Conservation (phyloP, 108 stramenopile genomes). For the Thalassiosira profunda region DNA sequence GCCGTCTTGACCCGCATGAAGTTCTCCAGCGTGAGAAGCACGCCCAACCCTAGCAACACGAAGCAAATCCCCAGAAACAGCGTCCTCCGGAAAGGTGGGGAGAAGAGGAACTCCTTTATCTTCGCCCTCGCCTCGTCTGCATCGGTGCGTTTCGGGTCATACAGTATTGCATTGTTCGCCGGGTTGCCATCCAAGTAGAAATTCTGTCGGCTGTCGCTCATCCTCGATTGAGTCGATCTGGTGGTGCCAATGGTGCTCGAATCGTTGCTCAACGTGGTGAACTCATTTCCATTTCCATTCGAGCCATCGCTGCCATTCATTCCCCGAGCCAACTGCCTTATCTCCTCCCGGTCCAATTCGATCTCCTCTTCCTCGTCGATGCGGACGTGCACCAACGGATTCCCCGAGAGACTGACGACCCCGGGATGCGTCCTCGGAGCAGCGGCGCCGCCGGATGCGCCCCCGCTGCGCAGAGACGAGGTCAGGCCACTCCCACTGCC, state of each 20-base stretch:
- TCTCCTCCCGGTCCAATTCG: slow-evolving; percentile 23
- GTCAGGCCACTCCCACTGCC: too few species aligned
- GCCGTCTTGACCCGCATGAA: background rate
- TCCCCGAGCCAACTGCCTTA: slow-evolving; percentile 2
- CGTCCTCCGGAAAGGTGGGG: background rate
- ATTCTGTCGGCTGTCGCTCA: background rate
- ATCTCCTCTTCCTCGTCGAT: slow-evolving; percentile 12
- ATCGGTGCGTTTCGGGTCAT: too few species aligned
- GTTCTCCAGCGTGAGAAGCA: background rate
- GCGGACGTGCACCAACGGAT: slow-evolving; percentile 3
- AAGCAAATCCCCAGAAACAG: background rate
- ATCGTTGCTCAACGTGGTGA: background rate
- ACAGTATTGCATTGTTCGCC: too few species aligned
- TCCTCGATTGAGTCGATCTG: background rate
- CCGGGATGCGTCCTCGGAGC: too few species aligned
- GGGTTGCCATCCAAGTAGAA: too few species aligned
- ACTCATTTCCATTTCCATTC: background rate
- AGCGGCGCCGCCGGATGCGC: too few species aligned
- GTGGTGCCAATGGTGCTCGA: slow-evolving; percentile 1
- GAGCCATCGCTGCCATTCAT: background rate
- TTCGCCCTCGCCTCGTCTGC: background rate
- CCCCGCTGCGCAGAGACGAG: too few species aligned
- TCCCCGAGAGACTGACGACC: slow-evolving; percentile 10
- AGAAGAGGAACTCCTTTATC: background rate
- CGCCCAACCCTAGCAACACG: background rate